phyloP scores from a whole-genome alignment of 2,329 filamentous ascomycete species.

The Colletotrichum sp. region DNA sequence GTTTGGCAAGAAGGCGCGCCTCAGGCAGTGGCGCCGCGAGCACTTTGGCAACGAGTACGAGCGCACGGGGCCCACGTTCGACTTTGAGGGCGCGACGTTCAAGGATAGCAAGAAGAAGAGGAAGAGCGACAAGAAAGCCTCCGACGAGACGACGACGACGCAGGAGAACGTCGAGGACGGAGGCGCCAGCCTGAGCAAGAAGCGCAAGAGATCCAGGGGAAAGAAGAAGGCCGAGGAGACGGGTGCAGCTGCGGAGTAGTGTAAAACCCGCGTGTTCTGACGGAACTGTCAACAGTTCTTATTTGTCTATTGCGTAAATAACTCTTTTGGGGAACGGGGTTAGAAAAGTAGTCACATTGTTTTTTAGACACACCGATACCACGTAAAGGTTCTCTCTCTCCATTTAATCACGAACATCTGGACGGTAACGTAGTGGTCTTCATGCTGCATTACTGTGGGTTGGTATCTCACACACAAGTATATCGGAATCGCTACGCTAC shows the following conservation, averaged over 20 bases:
- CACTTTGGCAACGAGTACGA: constrained; percentile 66
- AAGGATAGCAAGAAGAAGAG: constrained; percentile 24
- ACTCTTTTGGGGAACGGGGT: background rate
- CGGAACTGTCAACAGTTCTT: background rate
- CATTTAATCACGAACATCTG: background rate
- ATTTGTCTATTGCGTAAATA: background rate
- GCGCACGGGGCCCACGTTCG: constrained; percentile 60
- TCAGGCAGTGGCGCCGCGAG: constrained; percentile 82
- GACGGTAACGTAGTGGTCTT: background rate
- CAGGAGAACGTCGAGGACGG: constrained; percentile 30
- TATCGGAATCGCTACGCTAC: constrained; percentile 5
- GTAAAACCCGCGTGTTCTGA: background rate
- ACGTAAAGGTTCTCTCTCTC: background rate
- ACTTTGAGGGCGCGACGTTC: constrained; percentile 48
- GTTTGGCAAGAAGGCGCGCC: constrained; percentile 88
- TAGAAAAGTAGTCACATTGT: constrained; percentile 4
- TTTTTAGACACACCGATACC: constrained; percentile 17
- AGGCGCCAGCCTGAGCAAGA: constrained; percentile 43
- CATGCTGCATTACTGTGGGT: background rate
- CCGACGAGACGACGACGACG: constrained; percentile 10
- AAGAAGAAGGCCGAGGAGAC: constrained; percentile 42
- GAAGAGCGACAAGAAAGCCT: constrained; percentile 10
- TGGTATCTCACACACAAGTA: constrained; percentile 13
- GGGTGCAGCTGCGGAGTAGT: constrained; percentile 13
- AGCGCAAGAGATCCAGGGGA: constrained; percentile 56